Conservation (phyloP, 2,329 filamentous ascomycete genomes). For the Ophiostoma novo-ulmi region DNA sequence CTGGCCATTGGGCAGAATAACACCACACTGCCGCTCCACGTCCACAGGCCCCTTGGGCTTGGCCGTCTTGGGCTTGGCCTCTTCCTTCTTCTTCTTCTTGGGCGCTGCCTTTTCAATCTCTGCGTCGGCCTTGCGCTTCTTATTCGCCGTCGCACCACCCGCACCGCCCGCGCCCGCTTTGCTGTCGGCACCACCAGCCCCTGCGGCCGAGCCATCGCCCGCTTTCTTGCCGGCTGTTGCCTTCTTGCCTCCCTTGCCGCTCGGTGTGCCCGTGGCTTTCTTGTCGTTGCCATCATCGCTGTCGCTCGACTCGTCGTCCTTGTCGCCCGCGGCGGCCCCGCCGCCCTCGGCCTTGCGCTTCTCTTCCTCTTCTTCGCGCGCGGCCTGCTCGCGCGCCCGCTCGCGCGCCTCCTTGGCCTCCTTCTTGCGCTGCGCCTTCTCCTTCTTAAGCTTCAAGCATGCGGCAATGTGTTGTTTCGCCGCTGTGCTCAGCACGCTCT, state of each 20-base stretch:
- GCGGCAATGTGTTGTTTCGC: constrained; percentile 75
- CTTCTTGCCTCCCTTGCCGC: constrained; percentile 38
- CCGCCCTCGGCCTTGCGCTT: constrained; percentile 49
- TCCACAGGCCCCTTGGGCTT: constrained; percentile 92
- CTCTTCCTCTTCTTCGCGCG: constrained; percentile 53
- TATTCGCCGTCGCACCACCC: constrained; percentile 41
- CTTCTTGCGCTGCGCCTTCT: constrained; percentile 72
- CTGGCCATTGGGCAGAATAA: constrained; percentile 75
- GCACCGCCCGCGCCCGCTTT: constrained; percentile 55
- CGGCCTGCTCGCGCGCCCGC: constrained; percentile 57
- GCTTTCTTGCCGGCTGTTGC: constrained; percentile 34
- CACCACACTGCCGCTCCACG: constrained; percentile 90
- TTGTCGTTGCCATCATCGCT: constrained; percentile 41
- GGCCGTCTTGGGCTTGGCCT: constrained; percentile 73
- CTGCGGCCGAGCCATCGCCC: constrained; percentile 31
- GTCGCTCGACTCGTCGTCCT: constrained; percentile 42
- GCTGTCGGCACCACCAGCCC: constrained; percentile 58
- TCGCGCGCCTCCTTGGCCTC: constrained; percentile 67
- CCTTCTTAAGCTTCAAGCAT: constrained; percentile 79
- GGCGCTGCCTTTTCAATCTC: constrained; percentile 76
- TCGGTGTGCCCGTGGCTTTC: constrained; percentile 19
- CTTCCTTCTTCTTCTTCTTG: constrained; percentile 95
- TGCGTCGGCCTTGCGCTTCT: constrained; percentile 71
- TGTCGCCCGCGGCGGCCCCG: constrained; percentile 41
- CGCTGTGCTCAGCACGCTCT: constrained; percentile 69